phyloP scores from a whole-genome alignment of 202 grass and related monocot genomes.

The Zizania palustris region DNA sequence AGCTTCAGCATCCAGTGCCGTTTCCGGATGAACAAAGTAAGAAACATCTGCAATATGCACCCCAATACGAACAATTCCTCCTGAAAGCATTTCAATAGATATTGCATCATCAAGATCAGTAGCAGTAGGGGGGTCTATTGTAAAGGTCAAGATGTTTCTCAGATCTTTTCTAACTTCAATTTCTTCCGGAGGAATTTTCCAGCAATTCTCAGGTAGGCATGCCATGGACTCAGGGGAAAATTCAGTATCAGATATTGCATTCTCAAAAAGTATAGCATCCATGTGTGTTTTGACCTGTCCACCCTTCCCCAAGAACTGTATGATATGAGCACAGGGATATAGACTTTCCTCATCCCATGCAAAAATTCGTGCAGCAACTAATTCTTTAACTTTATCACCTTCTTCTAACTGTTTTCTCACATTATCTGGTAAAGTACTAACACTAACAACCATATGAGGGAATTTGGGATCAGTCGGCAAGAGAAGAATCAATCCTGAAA shows the following conservation, averaged over 20 bases:
- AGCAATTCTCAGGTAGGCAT: conserved; percentile 63
- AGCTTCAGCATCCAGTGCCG: conserved; percentile 84
- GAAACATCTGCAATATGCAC: conserved; percentile 97
- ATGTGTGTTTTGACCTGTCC: conserved; percentile 82
- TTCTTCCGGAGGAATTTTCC: conserved; percentile 78
- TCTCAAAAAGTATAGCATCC: conserved; percentile 88
- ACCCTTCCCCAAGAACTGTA: conserved; percentile 71
- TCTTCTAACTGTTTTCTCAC: conserved; percentile 60
- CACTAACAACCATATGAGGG: conserved; percentile 72
- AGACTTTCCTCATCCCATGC: conserved; percentile 78
- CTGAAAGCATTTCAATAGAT: conserved; percentile 72
- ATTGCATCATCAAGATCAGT: conserved; percentile 91
- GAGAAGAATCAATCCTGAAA: conserved; percentile 48
- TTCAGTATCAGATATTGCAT: conserved; percentile 60
- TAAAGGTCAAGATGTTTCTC: conserved; percentile 72
- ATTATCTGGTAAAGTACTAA: conserved; percentile 58
- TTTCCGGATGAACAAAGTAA: conserved; percentile 84
- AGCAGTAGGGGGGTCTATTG: conserved; percentile 84
- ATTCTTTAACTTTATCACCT: conserved; percentile 59
- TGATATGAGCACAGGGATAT: conserved; percentile 61
- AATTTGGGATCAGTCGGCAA: conserved; percentile 81
- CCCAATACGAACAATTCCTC: conserved; percentile 72
- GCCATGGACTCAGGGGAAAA: conserved; percentile 68
- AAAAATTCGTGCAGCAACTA: conserved; percentile 81
- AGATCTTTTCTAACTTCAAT: conserved; percentile 76